phyloP scores from a whole-genome alignment of 192 early-diverging fungal species.

The Linnemannia schmuckeri region DNA sequence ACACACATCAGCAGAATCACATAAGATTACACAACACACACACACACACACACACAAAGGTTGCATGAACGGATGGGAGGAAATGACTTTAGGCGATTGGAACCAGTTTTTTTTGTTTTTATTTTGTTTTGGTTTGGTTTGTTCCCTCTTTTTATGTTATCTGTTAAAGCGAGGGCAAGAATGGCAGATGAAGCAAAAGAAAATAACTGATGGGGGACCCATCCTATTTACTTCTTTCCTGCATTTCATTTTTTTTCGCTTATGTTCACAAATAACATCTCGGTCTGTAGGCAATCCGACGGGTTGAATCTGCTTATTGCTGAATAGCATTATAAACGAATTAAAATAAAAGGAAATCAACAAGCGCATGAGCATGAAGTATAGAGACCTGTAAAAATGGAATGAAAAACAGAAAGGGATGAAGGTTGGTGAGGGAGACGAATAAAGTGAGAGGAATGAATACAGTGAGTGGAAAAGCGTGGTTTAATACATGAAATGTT shows the following conservation, averaged over 20 bases:
- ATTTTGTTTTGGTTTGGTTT: neutral
- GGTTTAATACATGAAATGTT: neutral
- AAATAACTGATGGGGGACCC: neutral
- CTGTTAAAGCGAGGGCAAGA: neutral
- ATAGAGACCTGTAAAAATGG: too few species aligned
- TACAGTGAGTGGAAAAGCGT: neutral
- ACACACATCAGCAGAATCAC: neutral
- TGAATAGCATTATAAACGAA: too few species aligned
- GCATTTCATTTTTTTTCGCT: too few species aligned
- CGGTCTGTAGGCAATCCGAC: too few species aligned
- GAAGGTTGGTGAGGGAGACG: neutral
- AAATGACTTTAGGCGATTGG: neutral
- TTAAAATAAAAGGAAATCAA: too few species aligned
- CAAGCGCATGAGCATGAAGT: too few species aligned
- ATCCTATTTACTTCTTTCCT: too few species aligned
- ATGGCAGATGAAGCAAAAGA: neutral
- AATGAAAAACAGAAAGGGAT: neutral
- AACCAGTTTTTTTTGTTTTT: constrained; percentile 3
- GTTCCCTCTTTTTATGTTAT: neutral
- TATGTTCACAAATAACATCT: too few species aligned
- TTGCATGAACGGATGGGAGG: constrained; percentile 4
- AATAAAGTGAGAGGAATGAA: neutral
- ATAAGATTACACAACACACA: neutral
- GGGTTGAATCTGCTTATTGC: too few species aligned
- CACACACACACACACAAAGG: neutral